A percentile compares a stretch with the other conserved stretches of the same genome.
Conservation (phyloP, 2,329 filamentous ascomycete genomes). For the Ascosphaera apis region DNA sequence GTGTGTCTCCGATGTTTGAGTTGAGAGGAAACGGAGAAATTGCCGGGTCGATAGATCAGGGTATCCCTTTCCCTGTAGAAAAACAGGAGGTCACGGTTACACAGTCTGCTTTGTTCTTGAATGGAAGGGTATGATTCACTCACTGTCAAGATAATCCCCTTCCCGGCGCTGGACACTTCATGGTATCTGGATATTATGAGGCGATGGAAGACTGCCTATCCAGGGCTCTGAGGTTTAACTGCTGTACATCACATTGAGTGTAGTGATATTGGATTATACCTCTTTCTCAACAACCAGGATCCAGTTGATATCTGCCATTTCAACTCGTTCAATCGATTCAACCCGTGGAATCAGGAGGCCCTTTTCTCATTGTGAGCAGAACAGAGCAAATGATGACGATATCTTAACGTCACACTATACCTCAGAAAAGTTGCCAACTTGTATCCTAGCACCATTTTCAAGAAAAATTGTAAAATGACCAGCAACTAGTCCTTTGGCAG, state of each 20-base stretch:
- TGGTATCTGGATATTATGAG: slow-evolving; percentile 28
- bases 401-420: slow-evolving; percentile 8
- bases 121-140: slow-evolving; percentile 6
- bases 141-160: slow-evolving; percentile 35
- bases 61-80: slow-evolving; percentile 36
- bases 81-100: neutral
- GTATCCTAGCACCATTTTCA: slow-evolving; percentile 10
- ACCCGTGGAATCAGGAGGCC: slow-evolving; percentile 31
- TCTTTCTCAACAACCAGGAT: slow-evolving; percentile 42
- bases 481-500: slow-evolving; percentile 20
- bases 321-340: slow-evolving; percentile 21
- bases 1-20: neutral
- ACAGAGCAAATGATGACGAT: too few relatives aligned
- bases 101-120: neutral
- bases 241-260: neutral
- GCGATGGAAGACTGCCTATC: slow-evolving; percentile 35
- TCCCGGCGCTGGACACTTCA: slow-evolving; percentile 14
- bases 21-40: slow-evolving; percentile 25
- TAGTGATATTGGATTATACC: slow-evolving; percentile 14
- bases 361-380: slow-evolving; percentile 17
- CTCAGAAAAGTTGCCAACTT: slow-evolving; percentile 16
- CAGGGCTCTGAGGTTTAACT: neutral
- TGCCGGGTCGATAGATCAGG: slow-evolving; percentile 35
- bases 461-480: slow-evolving; percentile 13
- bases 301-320: slow-evolving; percentile 28